phyloP scores from a whole-genome alignment of 306 rosid species.

The barrel medic (Medicago truncatula) region DNA sequence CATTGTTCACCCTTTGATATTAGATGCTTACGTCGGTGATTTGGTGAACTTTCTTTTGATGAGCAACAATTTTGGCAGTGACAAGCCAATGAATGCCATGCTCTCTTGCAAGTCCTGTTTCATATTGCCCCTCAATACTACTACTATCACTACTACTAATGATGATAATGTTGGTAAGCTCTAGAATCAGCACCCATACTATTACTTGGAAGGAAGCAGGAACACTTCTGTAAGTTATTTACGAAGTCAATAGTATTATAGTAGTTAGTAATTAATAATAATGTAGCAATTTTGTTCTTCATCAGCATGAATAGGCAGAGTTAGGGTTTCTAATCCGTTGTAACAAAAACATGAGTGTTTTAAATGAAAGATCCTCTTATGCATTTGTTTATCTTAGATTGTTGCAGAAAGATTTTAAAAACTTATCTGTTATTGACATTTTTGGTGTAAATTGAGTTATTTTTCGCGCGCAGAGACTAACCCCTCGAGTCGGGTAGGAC shows the following conservation, averaged over 20 bases:
- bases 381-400: no score
- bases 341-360: neutral
- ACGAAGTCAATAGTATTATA: neutral
- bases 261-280: neutral
- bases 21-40: neutral
- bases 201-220: neutral
- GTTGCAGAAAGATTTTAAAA: no score
- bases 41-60: slow-evolving; percentile 1
- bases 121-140: neutral
- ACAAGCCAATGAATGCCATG: neutral
- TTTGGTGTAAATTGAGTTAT: no score
- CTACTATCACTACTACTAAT: no score
- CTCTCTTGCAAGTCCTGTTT: neutral
- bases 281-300: neutral
- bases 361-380: no score
- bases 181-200: no score
- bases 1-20: neutral
- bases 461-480: no score
- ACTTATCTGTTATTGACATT: no score
- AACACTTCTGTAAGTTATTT: neutral
- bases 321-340: neutral
- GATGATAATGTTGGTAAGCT: neutral
- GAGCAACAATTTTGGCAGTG: slow-evolving; percentile 9
- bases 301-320: neutral
- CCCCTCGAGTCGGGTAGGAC: no score